Evolutionary conservation across 139 green algal species (phyloP), one percentile per base, ranked within the genome.

Genomic region (Yamagishiella unicocca): DNA sequence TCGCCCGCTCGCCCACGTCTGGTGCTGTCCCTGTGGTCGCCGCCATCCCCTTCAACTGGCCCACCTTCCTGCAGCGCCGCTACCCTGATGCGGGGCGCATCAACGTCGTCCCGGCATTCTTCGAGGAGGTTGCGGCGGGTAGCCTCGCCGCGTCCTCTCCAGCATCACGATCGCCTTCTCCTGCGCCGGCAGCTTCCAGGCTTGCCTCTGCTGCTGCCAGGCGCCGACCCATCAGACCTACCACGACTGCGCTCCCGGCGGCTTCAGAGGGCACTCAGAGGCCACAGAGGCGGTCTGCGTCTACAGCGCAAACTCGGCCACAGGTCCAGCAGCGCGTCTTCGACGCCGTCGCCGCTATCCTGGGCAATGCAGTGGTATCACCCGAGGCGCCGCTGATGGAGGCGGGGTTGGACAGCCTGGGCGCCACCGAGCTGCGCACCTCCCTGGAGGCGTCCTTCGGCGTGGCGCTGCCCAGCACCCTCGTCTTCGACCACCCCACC

Each of bases 351-450:
- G 43, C 72, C 27, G 27, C 42, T 24, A 80, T 80, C 72, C 29
- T 80, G 2, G 72, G 72, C 29, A 19, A 14, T 2, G 29, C 35
- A 4, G 3, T n/a, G 17, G 81, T 97, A 10, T 50, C 67, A 1
- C 22, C 81, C 40, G 82, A 93, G 21, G 38, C 85, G 38, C 92
- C 90, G 2, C 81, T 96, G 24, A 93, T 95, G 89, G 89, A 91
- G 53, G 87, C 93, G 25, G 94, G 95, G 0, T 82, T 97, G 64
- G 93, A 98, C 83, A 97, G 93, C 9, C 89, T 98, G 25, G 95
- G 92, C 0, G 95, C 94, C n/a, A 93, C 97, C 21, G 96, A 99
- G 93, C 92, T 99, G 77, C 87, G 94, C 33, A 95, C 94, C 40
- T 72, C 76, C 9, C 93, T 99, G 38, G 93, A 97, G 53, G 87